phyloP scores from a whole-genome alignment of 2,329 filamentous ascomycete genomes.

The Neofusicoccum laricinum region DNA sequence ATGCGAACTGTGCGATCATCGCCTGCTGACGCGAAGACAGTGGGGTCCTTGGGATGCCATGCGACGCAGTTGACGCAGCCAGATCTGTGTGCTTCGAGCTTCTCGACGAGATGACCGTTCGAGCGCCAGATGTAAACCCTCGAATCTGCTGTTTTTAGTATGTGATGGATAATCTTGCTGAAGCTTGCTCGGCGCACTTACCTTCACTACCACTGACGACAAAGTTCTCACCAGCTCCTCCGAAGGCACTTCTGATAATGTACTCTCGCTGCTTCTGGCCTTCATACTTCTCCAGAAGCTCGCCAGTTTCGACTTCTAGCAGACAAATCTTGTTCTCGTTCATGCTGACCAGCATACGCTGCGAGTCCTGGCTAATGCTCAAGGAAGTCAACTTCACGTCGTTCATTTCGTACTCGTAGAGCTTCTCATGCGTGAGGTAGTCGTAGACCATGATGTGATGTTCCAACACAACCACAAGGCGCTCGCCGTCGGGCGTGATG shows the following conservation, averaged over 20 bases:
- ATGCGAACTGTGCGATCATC: slow-evolving; percentile 85
- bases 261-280: slow-evolving; percentile 73
- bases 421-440: slow-evolving; percentile 67
- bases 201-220: slow-evolving; percentile 90
- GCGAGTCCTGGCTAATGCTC: slow-evolving; percentile 76
- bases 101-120: slow-evolving; percentile 72
- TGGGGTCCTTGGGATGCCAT: slow-evolving; percentile 82
- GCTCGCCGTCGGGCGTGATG: slow-evolving; percentile 75
- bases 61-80: slow-evolving; percentile 81
- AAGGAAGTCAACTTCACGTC: slow-evolving; percentile 73
- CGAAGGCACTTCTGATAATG: slow-evolving; percentile 80
- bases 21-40: slow-evolving; percentile 85
- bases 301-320: slow-evolving; percentile 71
- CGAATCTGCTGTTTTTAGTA: slow-evolving; percentile 49
- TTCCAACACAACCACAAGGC: slow-evolving; percentile 74
- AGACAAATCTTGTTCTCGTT: slow-evolving; percentile 73
- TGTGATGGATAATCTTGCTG: background rate
- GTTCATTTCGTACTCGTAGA: slow-evolving; percentile 70
- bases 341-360: slow-evolving; percentile 77
- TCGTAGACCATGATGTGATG: slow-evolving; percentile 79
- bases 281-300: slow-evolving; percentile 69
- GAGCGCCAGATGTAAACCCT: slow-evolving; percentile 89
- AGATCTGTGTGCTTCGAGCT: slow-evolving; percentile 68
- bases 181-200: slow-evolving; percentile 37
- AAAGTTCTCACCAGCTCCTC: slow-evolving; percentile 88